Evolutionary conservation across 75 land plant species (phyloP).

Genomic region (Pinus albicaulis): DNA sequence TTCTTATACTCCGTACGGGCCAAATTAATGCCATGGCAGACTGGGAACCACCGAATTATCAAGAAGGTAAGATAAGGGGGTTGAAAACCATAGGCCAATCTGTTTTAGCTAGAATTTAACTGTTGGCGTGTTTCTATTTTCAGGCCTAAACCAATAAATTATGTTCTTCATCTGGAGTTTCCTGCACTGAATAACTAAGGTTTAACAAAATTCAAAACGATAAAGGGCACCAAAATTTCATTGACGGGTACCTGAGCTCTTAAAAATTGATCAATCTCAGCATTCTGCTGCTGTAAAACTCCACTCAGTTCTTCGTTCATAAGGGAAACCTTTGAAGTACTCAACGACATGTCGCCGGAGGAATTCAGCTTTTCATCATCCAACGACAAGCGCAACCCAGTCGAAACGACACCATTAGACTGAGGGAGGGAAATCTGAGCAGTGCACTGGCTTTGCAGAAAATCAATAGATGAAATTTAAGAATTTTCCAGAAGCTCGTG

Average conservation of each 20-base stretch:
- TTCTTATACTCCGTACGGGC: too few relatives aligned
- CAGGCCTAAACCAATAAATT: not conserved
- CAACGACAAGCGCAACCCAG: conserved; percentile 76
- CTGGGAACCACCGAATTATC: too few relatives aligned
- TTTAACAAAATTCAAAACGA: not conserved
- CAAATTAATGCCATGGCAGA: too few relatives aligned
- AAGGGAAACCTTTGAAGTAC: conserved; percentile 20
- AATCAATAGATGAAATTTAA: conserved; percentile 54
- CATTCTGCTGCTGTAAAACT: conserved; percentile 58
- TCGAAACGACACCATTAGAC: conserved; percentile 54
- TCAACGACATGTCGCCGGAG: conserved; percentile 28
- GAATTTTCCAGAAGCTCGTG: conserved; percentile 53
- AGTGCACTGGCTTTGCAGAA: conserved; percentile 25
- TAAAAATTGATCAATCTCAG: conserved; percentile 67
- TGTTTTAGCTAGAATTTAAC: not conserved
- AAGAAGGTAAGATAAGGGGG: too few relatives aligned
- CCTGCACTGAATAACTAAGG: not conserved
- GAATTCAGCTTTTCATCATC: conserved; percentile 46
- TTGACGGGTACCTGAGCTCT: conserved; percentile 47
- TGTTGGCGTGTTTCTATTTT: not conserved
- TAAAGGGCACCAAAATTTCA: not conserved
- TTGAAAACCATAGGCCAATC: not conserved
- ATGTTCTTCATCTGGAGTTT: not conserved
- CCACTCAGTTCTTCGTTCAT: conserved; percentile 46
- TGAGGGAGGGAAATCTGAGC: conserved; percentile 10